Evolutionary conservation across 495 filamentous ascomycete species (phyloP).

Genomic region (Cryomyces minteri): DNA sequence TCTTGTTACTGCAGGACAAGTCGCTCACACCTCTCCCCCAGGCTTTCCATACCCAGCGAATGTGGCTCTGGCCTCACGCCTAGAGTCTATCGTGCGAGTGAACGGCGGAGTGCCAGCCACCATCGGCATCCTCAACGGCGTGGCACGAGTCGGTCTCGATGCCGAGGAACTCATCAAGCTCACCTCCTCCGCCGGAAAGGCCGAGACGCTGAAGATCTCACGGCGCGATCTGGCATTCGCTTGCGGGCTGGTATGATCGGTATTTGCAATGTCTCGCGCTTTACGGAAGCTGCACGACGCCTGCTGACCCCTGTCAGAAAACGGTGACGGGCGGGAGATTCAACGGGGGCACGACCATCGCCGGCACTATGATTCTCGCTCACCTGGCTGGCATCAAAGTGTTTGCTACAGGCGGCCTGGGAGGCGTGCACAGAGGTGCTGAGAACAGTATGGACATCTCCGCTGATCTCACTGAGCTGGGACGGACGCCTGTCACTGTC

Average conservation of each 20-base stretch:
- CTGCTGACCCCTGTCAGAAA: not conserved
- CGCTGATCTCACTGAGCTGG: constrained; percentile 86
- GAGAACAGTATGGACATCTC: constrained; percentile 82
- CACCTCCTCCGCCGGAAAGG: constrained; percentile 40
- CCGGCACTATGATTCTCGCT: constrained; percentile 82
- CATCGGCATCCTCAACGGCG: constrained; percentile 64
- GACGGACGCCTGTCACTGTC: constrained; percentile 78
- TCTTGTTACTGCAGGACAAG: not conserved
- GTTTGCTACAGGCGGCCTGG: constrained; percentile 73
- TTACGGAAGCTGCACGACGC: too few species aligned
- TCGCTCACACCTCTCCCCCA: constrained; percentile 21
- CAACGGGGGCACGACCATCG: constrained; percentile 82
- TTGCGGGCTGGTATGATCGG: constrained; percentile 45
- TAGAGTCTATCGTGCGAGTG: constrained; percentile 59
- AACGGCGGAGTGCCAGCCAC: constrained; percentile 87
- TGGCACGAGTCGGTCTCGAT: constrained; percentile 61
- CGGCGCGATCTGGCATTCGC: constrained; percentile 70
- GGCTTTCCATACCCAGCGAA: constrained; percentile 79
- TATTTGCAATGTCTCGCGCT: not conserved
- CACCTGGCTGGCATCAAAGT: constrained; percentile 76
- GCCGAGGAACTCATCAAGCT: constrained; percentile 52
- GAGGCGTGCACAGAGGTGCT: constrained; percentile 85
- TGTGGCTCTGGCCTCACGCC: constrained; percentile 41
- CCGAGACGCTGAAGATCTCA: constrained; percentile 60
- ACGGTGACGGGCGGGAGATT: constrained; percentile 33